Percentiles rank a stretch among this genome's conserved stretches.
These are phyloP conservation scores for Plectranthus barbatus DNA, from an alignment of 257 asterid species.

Conservation along the genomic window DNA sequence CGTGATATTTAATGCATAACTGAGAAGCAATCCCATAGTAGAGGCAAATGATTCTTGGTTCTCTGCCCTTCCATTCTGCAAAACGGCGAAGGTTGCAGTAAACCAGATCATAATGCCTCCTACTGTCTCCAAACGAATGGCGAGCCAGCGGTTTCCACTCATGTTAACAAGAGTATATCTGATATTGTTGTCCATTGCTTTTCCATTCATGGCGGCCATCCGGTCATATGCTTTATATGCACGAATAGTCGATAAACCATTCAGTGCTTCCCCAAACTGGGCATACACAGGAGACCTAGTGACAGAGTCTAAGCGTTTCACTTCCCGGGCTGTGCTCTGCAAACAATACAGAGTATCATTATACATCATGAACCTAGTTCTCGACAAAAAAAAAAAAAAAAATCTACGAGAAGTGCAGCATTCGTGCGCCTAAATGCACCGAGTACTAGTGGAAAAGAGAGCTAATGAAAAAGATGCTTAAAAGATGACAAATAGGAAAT, in stretches of 20 bases:
- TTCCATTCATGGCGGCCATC: constrained; percentile 80
- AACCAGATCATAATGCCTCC: constrained; percentile 98
- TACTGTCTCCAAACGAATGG: constrained; percentile 80
- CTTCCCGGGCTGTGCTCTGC: constrained; percentile 98
- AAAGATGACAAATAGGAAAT: constrained; percentile 18
- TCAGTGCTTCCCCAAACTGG: constrained; percentile 51
- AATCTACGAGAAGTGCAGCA: too few relatives aligned
- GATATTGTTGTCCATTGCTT: constrained; percentile 80
- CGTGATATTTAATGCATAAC: constrained; percentile 84
- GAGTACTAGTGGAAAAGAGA: neutral
- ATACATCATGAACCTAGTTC: neutral
- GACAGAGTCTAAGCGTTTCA: constrained; percentile 80
- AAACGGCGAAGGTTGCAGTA: constrained; percentile 90
- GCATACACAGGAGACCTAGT: too few relatives aligned
- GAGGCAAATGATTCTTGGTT: constrained; percentile 90
- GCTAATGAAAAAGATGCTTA: constrained; percentile 48
- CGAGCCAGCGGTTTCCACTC: constrained; percentile 97
- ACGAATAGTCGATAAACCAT: constrained; percentile 84
- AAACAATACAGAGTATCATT: constrained; percentile 11
- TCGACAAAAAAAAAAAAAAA: too few relatives aligned
- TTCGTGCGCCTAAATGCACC: neutral
- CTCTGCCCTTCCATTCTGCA: constrained; percentile 84
- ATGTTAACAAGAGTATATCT: constrained; percentile 83
- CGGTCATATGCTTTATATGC: constrained; percentile 96
- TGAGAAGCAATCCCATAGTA: constrained; percentile 93